Evolutionary conservation across 1,139 yeast genomes (phyloP), one percentile per base, ranked within the genome.

Genomic region (Saccharomycopsis hybrid): DNA sequence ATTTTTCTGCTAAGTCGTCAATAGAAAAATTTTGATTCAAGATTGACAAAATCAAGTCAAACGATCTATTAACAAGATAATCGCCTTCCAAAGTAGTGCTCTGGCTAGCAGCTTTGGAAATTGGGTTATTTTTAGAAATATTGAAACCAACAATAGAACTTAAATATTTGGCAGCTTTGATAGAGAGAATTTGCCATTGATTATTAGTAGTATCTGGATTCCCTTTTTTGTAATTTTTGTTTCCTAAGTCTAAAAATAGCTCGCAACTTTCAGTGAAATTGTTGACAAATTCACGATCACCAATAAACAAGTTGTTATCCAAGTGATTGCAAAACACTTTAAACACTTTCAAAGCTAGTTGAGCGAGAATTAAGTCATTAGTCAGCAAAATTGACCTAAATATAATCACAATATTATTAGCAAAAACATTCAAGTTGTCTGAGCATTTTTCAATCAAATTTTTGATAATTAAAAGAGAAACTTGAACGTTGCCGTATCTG

Each of bases 401-500:
- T 37, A 82, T 79, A 25, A 67, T 62, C 51, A 83, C 69, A 33
- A 77, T 78, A 57, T 77, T 75, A 37, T 70, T 72, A 1, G 96
- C 94, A 68, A 88, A 83, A 38, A 89, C 83, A 56, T 86, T 88
- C 62, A 92, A 70, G 62, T 92, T 92, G 54, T 86, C 95, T 37
- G 78, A 72, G 63, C 97, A 89, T 61, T 82, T 78, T 43, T 74
- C 80, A 46, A 89, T 82, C 57, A 92, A 73, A 37, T 85, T 82
- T 48, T 76, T 68, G 51, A 87, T 65, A 25, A 92, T 83, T 51
- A 76, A 82, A 55, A 89, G 68, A 0, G 97, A 85, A 7, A 92
- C 97, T 55, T 80, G 83, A 32, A 89, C 74, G 60, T 90, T 89
- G 1, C 97, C 97, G 5, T 82, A 69, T 33, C 87, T 69, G 52